Conservation (phyloP, 225 moss, liverwort and hornwort genomes). For the Neckera pumila region DNA sequence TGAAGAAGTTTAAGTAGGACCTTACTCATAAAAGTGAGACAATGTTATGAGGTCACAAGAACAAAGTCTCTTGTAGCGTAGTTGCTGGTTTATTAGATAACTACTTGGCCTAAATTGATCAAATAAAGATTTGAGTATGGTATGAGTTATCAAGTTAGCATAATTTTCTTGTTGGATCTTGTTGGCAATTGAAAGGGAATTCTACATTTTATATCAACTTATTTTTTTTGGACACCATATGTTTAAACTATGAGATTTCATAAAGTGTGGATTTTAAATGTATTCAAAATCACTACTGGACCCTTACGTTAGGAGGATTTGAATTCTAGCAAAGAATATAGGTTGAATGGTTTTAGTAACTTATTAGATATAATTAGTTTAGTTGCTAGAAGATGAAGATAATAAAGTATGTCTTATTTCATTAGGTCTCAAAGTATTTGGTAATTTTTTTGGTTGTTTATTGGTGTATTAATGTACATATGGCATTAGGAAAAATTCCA, state of each 20-base stretch:
- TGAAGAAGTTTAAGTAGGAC: background rate
- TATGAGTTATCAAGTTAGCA: too few relatives aligned
- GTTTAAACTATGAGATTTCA: background rate
- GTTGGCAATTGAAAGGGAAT: background rate
- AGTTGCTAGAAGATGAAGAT: background rate
- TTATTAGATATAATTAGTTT: background rate
- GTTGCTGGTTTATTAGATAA: background rate
- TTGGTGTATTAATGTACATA: background rate
- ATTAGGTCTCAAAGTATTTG: background rate
- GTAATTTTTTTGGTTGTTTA: background rate
- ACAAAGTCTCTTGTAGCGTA: background rate
- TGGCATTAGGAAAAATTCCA: too few relatives aligned
- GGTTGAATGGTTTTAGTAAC: background rate
- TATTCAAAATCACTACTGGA: rapidly evolving
- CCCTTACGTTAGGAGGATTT: rapidly evolving
- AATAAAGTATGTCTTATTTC: background rate
- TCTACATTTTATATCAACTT: background rate
- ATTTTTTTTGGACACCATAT: background rate
- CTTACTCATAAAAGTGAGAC: background rate
- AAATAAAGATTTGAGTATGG: background rate
- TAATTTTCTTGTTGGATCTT: background rate
- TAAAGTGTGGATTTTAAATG: too few relatives aligned
- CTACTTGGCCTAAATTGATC: background rate
- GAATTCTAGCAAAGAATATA: rapidly evolving
- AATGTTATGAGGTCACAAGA: background rate